A percentile compares a stretch with the other conserved stretches of the same genome.
These are phyloP conservation scores for Plasmodium knowlesi DNA, from an alignment of 169 alveolate genomes.

Conservation along the genomic window DNA sequence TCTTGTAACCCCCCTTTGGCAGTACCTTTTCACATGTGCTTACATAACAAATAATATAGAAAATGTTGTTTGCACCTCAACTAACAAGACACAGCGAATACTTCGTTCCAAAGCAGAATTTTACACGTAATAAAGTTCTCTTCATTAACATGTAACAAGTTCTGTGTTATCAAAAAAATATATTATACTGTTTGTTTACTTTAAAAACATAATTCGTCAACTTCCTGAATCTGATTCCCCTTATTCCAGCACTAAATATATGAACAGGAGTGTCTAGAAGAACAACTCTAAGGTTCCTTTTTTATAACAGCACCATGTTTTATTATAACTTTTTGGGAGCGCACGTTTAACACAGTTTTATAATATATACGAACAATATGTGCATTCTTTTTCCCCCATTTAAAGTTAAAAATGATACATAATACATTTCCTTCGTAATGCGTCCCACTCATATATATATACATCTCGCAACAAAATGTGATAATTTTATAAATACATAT, in stretches of 20 bases:
- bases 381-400: neutral
- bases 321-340: neutral
- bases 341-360: neutral
- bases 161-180: neutral
- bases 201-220: neutral
- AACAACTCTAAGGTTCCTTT: neutral
- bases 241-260: neutral
- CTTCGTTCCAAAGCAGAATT: neutral
- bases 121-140: neutral
- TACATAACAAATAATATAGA: neutral
- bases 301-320: neutral
- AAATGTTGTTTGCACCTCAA: neutral
- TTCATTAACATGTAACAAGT: neutral
- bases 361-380: neutral
- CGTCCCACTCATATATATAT: neutral
- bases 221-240: neutral
- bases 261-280: neutral
- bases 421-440: neutral
- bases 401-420: neutral
- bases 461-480: neutral
- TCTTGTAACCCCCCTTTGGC: neutral
- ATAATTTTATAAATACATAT: neutral
- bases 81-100: neutral
- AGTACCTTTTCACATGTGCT: neutral
- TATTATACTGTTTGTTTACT: neutral